Conservation (phyloP, 1,284 basidiomycete genomes). For the Austropuccinia psidii region DNA sequence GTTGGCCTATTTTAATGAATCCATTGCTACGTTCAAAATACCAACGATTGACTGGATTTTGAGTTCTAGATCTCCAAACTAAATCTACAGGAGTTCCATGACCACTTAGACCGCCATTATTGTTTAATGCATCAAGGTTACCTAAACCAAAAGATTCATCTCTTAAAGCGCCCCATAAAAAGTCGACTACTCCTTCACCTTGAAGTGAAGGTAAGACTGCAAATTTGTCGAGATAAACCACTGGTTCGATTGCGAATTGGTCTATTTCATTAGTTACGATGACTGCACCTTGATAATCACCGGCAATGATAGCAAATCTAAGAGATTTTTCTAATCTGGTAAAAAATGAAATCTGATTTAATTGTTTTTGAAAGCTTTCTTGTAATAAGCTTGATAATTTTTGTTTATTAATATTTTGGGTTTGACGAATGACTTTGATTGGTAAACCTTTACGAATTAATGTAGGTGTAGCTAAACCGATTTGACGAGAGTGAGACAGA, state of each 20-base stretch:
- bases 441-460: constrained; percentile 80
- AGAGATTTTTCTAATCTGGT: constrained; percentile 64
- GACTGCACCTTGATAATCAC: constrained; percentile 91
- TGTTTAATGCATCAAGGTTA: constrained; percentile 84
- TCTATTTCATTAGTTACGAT: constrained; percentile 90
- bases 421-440: constrained; percentile 64
- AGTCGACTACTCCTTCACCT: constrained; percentile 97
- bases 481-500: constrained; percentile 64
- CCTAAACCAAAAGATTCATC: constrained; percentile 98
- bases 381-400: constrained; percentile 78
- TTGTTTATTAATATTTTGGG: constrained; percentile 61
- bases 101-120: constrained; percentile 76
- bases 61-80: constrained; percentile 83
- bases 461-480: constrained; percentile 85
- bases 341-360: constrained; percentile 72
- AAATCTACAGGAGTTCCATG: constrained; percentile 83
- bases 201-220: constrained; percentile 89
- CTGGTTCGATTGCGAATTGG: constrained; percentile 44
- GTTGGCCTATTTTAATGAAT: constrained; percentile 61
- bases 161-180: constrained; percentile 95
- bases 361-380: constrained; percentile 68
- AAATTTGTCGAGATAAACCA: constrained; percentile 94
- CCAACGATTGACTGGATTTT: constrained; percentile 99
- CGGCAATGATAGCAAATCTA: constrained; percentile 90
- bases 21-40: constrained; percentile 95